Evolutionary conservation across 75 land plant species (phyloP).

Genomic region (Adiantum capillusveneris): DNA sequence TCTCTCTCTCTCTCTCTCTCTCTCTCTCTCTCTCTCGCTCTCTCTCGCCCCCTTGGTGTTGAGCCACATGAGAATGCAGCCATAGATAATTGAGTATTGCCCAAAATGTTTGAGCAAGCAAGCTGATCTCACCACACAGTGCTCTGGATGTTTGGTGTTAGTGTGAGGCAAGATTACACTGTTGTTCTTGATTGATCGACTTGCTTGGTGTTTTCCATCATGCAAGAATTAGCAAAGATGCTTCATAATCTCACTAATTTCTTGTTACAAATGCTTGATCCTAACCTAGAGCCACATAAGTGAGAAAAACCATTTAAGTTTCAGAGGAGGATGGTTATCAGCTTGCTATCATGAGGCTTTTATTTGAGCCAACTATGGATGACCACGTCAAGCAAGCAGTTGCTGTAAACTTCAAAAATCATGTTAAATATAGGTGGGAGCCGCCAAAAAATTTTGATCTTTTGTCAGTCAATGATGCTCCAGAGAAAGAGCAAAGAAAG

Average conservation of each 20-base stretch:
- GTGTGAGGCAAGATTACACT: too few species aligned
- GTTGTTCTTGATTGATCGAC: too few species aligned
- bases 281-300: slow-evolving; percentile 64
- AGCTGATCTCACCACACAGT: too few species aligned
- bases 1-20: too few species aligned
- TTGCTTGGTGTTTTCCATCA: slow-evolving; percentile 8
- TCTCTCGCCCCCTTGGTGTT: too few species aligned
- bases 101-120: too few species aligned
- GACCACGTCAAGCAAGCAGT: slow-evolving; percentile 80
- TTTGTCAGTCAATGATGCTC: slow-evolving; percentile 17
- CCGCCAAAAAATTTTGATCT: slow-evolving; percentile 11
- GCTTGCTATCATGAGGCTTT: slow-evolving; percentile 66
- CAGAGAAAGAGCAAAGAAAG: slow-evolving; percentile 84
- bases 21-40: too few species aligned
- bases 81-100: too few species aligned
- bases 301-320: slow-evolving; percentile 52
- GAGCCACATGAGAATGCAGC: too few species aligned
- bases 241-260: slow-evolving; percentile 54
- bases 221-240: slow-evolving; percentile 60
- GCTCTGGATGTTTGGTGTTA: too few species aligned
- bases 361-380: slow-evolving; percentile 54
- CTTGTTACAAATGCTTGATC: slow-evolving; percentile 77
- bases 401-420: slow-evolving; percentile 95
- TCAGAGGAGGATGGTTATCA: slow-evolving; percentile 67
- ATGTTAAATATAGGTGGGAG: slow-evolving; percentile 61